These are phyloP conservation scores for Ophiostoma perfectum DNA, from an alignment of 2,329 filamentous ascomycete species.

Conservation along the genomic window DNA sequence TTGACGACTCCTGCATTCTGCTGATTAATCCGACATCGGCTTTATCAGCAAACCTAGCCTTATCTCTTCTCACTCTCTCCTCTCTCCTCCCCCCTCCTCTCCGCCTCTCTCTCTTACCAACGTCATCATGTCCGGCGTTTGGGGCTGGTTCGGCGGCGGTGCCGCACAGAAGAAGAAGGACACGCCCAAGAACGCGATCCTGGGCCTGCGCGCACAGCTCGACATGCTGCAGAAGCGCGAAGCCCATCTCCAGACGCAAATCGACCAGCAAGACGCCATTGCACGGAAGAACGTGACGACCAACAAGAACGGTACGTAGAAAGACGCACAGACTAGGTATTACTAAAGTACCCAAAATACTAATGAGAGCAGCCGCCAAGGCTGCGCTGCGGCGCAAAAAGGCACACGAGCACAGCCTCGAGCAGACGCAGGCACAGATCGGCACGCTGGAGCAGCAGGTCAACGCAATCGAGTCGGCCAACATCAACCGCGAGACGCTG, in stretches of 20 bases:
- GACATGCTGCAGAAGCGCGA: slow-evolving; percentile 98
- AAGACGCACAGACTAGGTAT: neutral
- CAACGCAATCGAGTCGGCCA: slow-evolving; percentile 93
- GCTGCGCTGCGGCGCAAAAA: slow-evolving; percentile 91
- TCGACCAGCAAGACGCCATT: slow-evolving; percentile 83
- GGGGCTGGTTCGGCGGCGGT: slow-evolving; percentile 88
- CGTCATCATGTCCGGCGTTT: slow-evolving; percentile 56
- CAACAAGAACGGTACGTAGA: slow-evolving; percentile 78
- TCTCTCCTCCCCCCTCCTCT: neutral
- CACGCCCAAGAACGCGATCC: slow-evolving; percentile 92
- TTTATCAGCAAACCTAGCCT: too few species aligned
- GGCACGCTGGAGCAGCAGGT: slow-evolving; percentile 91
- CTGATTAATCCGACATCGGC: too few species aligned
- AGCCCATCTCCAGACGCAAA: slow-evolving; percentile 82
- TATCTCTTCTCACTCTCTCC: neutral
- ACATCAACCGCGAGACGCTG: slow-evolving; percentile 96
- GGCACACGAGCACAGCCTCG: slow-evolving; percentile 81
- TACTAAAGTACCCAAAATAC: neutral
- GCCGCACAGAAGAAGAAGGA: slow-evolving; percentile 83
- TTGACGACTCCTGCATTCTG: neutral
- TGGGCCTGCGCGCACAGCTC: slow-evolving; percentile 78
- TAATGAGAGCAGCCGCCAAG: slow-evolving; percentile 64
- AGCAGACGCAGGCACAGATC: slow-evolving; percentile 86
- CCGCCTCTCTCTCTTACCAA: neutral
- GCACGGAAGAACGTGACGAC: slow-evolving; percentile 81